Conservation (phyloP, 2,329 filamentous ascomycete genomes). For the Rosellinia necatrix region DNA sequence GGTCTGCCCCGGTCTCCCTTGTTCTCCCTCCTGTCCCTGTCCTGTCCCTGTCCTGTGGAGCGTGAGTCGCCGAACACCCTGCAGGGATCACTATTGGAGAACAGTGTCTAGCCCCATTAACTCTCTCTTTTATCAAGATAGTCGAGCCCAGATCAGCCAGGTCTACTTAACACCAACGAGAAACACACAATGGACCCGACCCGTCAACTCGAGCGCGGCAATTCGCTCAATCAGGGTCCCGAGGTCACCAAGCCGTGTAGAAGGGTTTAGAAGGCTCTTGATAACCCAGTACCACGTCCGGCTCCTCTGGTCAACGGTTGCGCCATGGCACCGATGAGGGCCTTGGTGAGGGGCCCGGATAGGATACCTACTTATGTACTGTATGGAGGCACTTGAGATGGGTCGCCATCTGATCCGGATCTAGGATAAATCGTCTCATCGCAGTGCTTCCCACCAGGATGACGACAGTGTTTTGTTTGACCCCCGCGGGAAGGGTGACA, state of each 20-base stretch:
- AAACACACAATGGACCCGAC: neutral
- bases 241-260: too few species aligned
- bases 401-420: neutral
- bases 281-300: too few species aligned
- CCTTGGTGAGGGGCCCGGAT: too few species aligned
- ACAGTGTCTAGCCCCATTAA: constrained; percentile 4
- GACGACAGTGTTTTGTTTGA: constrained; percentile 8
- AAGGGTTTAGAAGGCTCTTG: too few species aligned
- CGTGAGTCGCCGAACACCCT: constrained; percentile 11
- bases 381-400: neutral
- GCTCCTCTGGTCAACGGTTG: too few species aligned
- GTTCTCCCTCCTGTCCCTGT: too few species aligned
- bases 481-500: constrained; percentile 6
- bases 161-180: neutral
- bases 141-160: neutral
- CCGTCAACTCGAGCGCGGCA: neutral
- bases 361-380: too few species aligned
- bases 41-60: too few species aligned
- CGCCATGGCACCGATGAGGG: too few species aligned
- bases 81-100: constrained; percentile 6
- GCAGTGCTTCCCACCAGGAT: neutral
- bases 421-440: neutral
- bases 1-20: too few species aligned
- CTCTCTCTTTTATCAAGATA: neutral
- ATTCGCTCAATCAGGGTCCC: too few species aligned